Evolutionary conservation across 2,329 filamentous ascomycete species (phyloP).

Genomic region (Lecanicillium sp.): DNA sequence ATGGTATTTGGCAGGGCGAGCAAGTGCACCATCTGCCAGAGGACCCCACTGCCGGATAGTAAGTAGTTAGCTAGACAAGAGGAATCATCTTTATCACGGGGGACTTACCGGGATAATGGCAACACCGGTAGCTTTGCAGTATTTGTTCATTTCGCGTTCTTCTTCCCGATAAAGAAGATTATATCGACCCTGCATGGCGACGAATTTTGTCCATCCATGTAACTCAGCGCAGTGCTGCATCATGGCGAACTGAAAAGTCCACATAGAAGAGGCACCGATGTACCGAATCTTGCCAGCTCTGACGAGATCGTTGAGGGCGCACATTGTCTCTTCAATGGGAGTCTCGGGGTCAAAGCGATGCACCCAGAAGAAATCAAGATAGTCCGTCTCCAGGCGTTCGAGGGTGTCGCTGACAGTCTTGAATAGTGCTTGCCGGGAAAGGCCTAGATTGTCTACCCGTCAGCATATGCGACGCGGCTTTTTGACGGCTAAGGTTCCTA

Average conservation of each 20-base stretch:
- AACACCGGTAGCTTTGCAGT: constrained; percentile 31
- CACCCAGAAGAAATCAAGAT: constrained; percentile 48
- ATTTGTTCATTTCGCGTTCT: constrained; percentile 35
- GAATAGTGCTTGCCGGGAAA: constrained; percentile 56
- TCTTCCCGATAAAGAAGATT: constrained; percentile 51
- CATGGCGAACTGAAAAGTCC: constrained; percentile 33
- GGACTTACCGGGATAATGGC: constrained; percentile 17
- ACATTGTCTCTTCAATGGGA: constrained; percentile 48
- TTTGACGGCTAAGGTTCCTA: constrained; percentile 30
- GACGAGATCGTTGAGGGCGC: constrained; percentile 46
- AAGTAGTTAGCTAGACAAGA: neutral
- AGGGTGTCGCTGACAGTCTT: constrained; percentile 53
- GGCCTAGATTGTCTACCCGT: constrained; percentile 40
- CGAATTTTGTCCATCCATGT: constrained; percentile 47
- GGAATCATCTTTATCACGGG: too few relatives aligned
- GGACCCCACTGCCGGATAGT: constrained; percentile 1
- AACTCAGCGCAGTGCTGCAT: constrained; percentile 44
- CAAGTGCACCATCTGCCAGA: neutral
- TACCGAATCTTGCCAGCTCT: constrained; percentile 48
- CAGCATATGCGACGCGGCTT: constrained; percentile 47
- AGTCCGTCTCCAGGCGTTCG: constrained; percentile 40
- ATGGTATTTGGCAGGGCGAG: neutral
- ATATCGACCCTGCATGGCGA: constrained; percentile 50
- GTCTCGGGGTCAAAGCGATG: constrained; percentile 43
- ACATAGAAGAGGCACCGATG: constrained; percentile 39